Percentiles rank a stretch among this genome's conserved stretches.
Evolutionary conservation across 179 eudicot genomes (phyloP).

Genomic region (Silene coronaria): DNA sequence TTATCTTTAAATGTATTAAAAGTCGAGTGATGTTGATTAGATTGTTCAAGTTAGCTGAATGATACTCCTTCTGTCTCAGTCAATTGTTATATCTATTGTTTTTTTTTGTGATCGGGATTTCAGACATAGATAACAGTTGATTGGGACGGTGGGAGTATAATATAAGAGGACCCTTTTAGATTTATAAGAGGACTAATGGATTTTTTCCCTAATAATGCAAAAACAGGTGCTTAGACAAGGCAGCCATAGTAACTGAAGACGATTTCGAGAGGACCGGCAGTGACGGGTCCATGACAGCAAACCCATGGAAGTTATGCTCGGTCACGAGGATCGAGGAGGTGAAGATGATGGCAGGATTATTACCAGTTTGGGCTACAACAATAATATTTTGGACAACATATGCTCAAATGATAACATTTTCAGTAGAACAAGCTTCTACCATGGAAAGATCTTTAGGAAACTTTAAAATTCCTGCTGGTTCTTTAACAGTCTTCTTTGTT

Average conservation of each 20-base stretch:
- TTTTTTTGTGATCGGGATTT: too few species aligned
- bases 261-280: slow-evolving; percentile 33
- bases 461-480: slow-evolving; percentile 77
- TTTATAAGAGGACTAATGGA: too few species aligned
- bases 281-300: slow-evolving; percentile 6
- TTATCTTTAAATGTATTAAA: too few species aligned
- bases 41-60: too few species aligned
- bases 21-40: too few species aligned
- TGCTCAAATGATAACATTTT: slow-evolving; percentile 88
- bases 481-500: slow-evolving; percentile 76
- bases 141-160: too few species aligned
- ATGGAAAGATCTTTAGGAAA: slow-evolving; percentile 63
- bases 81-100: too few species aligned
- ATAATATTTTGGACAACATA: slow-evolving; percentile 81
- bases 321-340: slow-evolving; percentile 81
- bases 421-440: slow-evolving; percentile 81
- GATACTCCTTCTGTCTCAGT: too few species aligned
- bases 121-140: too few species aligned
- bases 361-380: slow-evolving; percentile 88
- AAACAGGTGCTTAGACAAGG: slow-evolving; percentile 75
- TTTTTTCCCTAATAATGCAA: neutral
- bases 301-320: slow-evolving; percentile 79
- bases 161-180: too few species aligned
- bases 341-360: slow-evolving; percentile 67
- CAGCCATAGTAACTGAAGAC: slow-evolving; percentile 59